phyloP scores from a whole-genome alignment of 768 basidiomycete species.

The Coprinopsis cinerea region DNA sequence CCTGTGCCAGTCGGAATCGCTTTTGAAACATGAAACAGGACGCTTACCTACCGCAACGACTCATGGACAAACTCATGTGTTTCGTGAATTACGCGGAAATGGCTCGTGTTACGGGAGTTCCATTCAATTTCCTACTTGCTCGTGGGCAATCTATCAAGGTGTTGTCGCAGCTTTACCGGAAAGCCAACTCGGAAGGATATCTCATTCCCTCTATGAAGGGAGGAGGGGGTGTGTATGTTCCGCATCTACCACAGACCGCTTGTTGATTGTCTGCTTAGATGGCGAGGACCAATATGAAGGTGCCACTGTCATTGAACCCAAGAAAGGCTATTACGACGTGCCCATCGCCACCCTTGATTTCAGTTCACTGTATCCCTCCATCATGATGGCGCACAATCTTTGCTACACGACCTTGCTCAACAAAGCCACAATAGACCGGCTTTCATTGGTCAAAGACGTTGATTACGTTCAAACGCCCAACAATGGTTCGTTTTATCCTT shows the following conservation, averaged over 20 bases:
- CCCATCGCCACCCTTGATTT: conserved; percentile 99
- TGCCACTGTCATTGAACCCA: conserved; percentile 97
- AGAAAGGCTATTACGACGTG: conserved; percentile 90
- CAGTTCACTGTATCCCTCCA: conserved; percentile 96
- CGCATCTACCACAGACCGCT: conserved; percentile 4
- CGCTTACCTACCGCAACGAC: conserved; percentile 93
- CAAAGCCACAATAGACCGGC: conserved; percentile 66
- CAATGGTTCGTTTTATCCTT: conserved; percentile 53
- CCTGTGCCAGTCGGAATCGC: not conserved
- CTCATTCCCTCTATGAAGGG: conserved; percentile 79
- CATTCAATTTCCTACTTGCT: conserved; percentile 91
- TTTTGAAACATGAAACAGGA: conserved; percentile 48
- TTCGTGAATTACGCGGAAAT: conserved; percentile 98
- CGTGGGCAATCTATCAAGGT: conserved; percentile 99
- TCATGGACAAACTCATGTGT: conserved; percentile 98
- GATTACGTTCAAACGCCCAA: conserved; percentile 97
- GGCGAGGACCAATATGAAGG: conserved; percentile 97
- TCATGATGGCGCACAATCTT: conserved; percentile 99
- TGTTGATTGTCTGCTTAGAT: conserved; percentile 35
- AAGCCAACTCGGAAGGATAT: conserved; percentile 88
- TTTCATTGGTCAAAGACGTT: conserved; percentile 72
- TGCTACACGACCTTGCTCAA: conserved; percentile 97
- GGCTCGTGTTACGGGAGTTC: conserved; percentile 99
- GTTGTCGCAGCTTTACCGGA: conserved; percentile 89
- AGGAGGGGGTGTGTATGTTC: conserved; percentile 42